Evolutionary conservation across 1,139 yeast species (phyloP).

Genomic region (Magnusiomyces tetraspermus): DNA sequence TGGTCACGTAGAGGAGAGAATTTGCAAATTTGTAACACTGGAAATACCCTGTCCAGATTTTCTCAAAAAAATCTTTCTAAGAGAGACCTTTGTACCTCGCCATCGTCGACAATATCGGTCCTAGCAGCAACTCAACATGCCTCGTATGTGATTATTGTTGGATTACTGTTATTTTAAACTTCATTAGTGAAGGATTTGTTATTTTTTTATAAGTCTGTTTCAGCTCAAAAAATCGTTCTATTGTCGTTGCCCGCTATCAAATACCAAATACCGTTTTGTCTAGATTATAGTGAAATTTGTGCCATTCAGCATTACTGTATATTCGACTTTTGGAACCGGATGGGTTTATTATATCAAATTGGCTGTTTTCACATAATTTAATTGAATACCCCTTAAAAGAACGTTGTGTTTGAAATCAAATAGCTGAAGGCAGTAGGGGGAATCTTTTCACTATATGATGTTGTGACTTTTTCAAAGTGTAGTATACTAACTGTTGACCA

Average conservation of each 20-base stretch:
- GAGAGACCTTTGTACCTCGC: constrained; percentile 12
- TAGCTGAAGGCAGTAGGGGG: neutral
- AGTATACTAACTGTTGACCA: neutral
- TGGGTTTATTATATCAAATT: too few species aligned
- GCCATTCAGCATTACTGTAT: too few species aligned
- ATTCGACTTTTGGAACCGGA: too few species aligned
- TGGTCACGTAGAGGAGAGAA: too few species aligned
- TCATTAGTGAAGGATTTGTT: neutral
- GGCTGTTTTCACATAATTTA: too few species aligned
- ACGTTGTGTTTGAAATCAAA: neutral
- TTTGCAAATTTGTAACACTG: neutral
- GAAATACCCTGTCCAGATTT: neutral
- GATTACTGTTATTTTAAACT: too few species aligned
- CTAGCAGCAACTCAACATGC: constrained; percentile 15
- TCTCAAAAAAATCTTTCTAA: neutral
- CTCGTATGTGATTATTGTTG: constrained; percentile 12
- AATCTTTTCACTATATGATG: too few species aligned
- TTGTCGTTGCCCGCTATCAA: neutral
- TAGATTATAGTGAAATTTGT: neutral
- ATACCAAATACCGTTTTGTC: neutral
- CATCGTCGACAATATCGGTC: constrained; percentile 16
- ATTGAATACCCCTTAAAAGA: too few species aligned
- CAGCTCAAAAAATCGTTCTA: too few species aligned
- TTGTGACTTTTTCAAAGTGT: neutral
- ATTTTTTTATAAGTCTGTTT: neutral